phyloP scores from a whole-genome alignment of 176 grass and related monocot species.

The Puccinellia tenuiflora region DNA sequence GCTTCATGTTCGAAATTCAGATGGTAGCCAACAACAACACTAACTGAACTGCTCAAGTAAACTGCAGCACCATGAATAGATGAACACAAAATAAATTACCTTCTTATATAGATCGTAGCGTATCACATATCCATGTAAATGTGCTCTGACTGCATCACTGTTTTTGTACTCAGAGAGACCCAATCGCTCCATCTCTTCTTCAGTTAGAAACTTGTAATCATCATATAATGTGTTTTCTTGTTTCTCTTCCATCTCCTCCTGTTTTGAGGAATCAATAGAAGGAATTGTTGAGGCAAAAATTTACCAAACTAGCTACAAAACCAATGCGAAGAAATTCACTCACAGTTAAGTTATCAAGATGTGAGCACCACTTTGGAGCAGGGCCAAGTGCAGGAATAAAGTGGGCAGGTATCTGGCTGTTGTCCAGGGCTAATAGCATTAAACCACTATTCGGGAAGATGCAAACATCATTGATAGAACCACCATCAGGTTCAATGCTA shows the following conservation, averaged over 20 bases:
- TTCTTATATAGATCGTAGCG: constrained; percentile 78
- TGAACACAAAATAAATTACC: constrained; percentile 35
- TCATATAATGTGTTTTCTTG: constrained; percentile 65
- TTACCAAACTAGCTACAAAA: background rate
- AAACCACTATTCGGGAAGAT: constrained; percentile 77
- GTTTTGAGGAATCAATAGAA: constrained; percentile 21
- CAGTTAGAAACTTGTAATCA: constrained; percentile 77
- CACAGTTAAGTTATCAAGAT: constrained; percentile 95
- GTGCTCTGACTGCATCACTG: constrained; percentile 50
- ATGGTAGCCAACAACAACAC: background rate
- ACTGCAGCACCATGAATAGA: background rate
- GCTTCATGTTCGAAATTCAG: constrained; percentile 7
- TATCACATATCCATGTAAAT: constrained; percentile 73
- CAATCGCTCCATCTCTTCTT: constrained; percentile 78
- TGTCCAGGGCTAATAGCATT: constrained; percentile 83
- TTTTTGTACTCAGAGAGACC: constrained; percentile 73
- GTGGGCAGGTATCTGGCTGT: constrained; percentile 85
- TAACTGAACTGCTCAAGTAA: background rate
- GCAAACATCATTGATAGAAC: constrained; percentile 83
- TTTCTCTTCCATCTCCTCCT: constrained; percentile 98
- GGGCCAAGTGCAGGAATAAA: constrained; percentile 83
- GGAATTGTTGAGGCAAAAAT: background rate
- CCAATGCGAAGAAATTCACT: background rate
- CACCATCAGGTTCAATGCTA: constrained; percentile 79
- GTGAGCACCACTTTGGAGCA: constrained; percentile 97